Percentiles rank a stretch among this genome's conserved stretches.
phyloP scores from a whole-genome alignment of 768 basidiomycete genomes.

The Lepiota venenata region DNA sequence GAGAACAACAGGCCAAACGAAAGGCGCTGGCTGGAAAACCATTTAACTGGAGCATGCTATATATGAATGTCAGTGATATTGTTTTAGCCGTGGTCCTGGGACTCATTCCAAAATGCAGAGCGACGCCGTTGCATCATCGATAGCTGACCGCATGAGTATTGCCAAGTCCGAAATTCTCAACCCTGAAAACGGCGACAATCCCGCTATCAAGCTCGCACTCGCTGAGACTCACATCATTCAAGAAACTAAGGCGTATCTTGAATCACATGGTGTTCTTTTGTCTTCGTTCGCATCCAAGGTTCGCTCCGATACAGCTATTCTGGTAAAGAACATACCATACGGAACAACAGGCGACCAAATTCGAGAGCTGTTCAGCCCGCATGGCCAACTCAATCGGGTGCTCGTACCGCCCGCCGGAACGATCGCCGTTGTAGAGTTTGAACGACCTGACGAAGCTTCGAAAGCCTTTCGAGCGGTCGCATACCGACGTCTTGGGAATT shows the following conservation, averaged over 20 bases:
- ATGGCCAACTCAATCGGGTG: slow-evolving; percentile 69
- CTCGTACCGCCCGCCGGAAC: slow-evolving; percentile 91
- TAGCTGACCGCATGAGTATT: slow-evolving; percentile 86
- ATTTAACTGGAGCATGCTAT: slow-evolving; percentile 92
- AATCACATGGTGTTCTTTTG: slow-evolving; percentile 67
- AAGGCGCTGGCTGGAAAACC: slow-evolving; percentile 71
- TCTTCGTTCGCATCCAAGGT: slow-evolving; percentile 50
- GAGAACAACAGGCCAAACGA: slow-evolving; percentile 58
- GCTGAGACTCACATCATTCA: slow-evolving; percentile 96
- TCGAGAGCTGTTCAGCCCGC: slow-evolving; percentile 72
- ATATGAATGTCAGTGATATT: slow-evolving; percentile 86
- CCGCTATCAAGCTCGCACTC: slow-evolving; percentile 92
- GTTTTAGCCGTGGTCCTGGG: slow-evolving; percentile 8
- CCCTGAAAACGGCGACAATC: slow-evolving; percentile 67
- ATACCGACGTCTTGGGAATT: slow-evolving; percentile 86
- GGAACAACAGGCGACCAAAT: slow-evolving; percentile 77
- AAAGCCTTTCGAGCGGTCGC: slow-evolving; percentile 80
- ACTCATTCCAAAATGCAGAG: slow-evolving; percentile 47
- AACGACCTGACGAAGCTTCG: slow-evolving; percentile 62
- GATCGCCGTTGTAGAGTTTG: slow-evolving; percentile 88
- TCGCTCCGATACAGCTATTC: slow-evolving; percentile 76
- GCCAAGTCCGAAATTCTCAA: slow-evolving; percentile 87
- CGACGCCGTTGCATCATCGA: slow-evolving; percentile 89
- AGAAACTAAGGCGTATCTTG: slow-evolving; percentile 90
- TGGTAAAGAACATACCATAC: slow-evolving; percentile 97